These are phyloP conservation scores for Davidsoniella neocaledoniae DNA, from an alignment of 2,329 filamentous ascomycete genomes.

Conservation along the genomic window DNA sequence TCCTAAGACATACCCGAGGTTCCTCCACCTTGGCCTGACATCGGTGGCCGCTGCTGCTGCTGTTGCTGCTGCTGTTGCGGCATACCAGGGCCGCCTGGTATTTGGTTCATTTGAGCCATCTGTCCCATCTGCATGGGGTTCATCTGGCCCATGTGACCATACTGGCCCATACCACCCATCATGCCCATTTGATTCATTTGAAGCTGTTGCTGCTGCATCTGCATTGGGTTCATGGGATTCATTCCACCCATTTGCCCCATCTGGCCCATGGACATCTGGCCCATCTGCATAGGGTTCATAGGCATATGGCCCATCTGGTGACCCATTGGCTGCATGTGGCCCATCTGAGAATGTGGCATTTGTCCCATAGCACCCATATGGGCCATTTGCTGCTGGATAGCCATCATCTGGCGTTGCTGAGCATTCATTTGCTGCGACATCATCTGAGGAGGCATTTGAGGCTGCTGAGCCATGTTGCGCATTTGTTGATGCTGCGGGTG, in stretches of 20 bases:
- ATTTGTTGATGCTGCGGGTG: constrained; percentile 10
- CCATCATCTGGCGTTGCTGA: constrained; percentile 11
- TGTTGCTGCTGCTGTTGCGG: neutral
- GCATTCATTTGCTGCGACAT: constrained; percentile 8
- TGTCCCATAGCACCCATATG: constrained; percentile 10
- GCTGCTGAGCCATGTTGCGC: constrained; percentile 7
- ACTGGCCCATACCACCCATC: constrained; percentile 11
- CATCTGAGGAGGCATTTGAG: constrained; percentile 8
- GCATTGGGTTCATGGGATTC: constrained; percentile 8
- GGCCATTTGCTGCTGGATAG: constrained; percentile 11
- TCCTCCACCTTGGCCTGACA: constrained; percentile 10
- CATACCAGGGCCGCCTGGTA: constrained; percentile 4
- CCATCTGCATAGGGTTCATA: constrained; percentile 12
- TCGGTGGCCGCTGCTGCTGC: constrained; percentile 7
- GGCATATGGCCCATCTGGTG: constrained; percentile 11
- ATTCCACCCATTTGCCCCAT: constrained; percentile 8
- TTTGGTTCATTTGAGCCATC: constrained; percentile 10
- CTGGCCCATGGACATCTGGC: constrained; percentile 7
- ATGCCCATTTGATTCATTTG: constrained; percentile 11
- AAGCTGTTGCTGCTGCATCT: constrained; percentile 10
- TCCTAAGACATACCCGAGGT: constrained; percentile 11
- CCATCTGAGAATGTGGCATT: constrained; percentile 9
- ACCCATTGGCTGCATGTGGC: constrained; percentile 9
- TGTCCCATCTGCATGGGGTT: constrained; percentile 9
- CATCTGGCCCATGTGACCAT: constrained; percentile 10